Conservation (phyloP, 257 asterid species). For the Forsythia viridissima region DNA sequence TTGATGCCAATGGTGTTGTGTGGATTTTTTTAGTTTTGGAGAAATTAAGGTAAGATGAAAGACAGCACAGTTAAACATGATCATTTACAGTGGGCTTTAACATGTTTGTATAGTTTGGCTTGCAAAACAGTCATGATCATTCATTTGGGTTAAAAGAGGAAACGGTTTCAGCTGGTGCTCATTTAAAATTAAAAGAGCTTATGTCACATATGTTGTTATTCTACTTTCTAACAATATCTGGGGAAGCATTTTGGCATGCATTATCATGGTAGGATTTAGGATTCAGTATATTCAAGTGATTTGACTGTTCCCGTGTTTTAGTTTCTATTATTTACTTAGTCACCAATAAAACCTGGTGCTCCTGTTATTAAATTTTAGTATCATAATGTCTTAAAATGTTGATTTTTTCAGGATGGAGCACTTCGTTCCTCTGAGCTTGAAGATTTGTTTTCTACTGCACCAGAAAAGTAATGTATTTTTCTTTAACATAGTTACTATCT, state of each 20-base stretch:
- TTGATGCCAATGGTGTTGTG: neutral
- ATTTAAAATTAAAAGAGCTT: neutral
- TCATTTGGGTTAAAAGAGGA: neutral
- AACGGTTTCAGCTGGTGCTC: neutral
- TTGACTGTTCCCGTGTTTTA: neutral
- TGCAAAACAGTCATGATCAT: neutral
- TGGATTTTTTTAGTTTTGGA: neutral
- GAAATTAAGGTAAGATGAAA: neutral
- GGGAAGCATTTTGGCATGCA: constrained; percentile 7
- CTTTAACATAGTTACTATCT: constrained; percentile 14
- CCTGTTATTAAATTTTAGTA: constrained; percentile 8
- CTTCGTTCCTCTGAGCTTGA: constrained; percentile 84
- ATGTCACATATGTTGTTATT: neutral
- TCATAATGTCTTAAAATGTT: constrained; percentile 18
- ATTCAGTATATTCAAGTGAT: neutral
- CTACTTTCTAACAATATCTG: neutral
- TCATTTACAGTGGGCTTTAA: neutral
- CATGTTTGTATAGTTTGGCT: neutral
- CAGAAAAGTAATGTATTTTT: constrained; percentile 75
- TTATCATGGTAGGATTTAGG: neutral
- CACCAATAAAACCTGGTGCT: constrained; percentile 7
- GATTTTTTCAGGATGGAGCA: constrained; percentile 74
- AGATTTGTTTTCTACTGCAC: constrained; percentile 94
- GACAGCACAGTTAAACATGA: neutral
- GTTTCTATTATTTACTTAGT: neutral